Evolutionary conservation across 2,329 filamentous ascomycete genomes (phyloP), one percentile per base, ranked within the genome.

Genomic region (Arthroderma sp.): DNA sequence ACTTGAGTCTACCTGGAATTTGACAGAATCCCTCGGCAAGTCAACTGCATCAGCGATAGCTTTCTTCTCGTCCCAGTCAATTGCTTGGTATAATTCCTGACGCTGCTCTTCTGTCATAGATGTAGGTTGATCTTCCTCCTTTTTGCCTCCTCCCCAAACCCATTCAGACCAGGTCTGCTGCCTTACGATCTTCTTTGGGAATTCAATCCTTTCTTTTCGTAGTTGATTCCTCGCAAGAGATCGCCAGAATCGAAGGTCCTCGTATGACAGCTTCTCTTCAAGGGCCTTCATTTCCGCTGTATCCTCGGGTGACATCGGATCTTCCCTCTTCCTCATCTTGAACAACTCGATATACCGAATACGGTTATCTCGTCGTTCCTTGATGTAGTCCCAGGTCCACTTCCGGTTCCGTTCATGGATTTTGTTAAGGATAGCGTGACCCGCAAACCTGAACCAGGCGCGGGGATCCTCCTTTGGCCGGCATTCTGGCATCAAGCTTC

Each of bases 21-120:
- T 96, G 66, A 98, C 80, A 8, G 89, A 89, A 64, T 99, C 93
- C 56, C 88, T 83, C 0, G 94, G 94, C 33, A 90, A 78, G 64
- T 98, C 93, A 2, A 99, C 85, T 43, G 87, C 85, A 63, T 95
- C 90, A 0, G 89, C 80, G 39, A 98, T 79, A 1, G 87, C 88
- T 60, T 91, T 85, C 76, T 96, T 97, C 72, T 99, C 93, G 61
- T 98, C 88, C 85, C 91, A 99, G 66, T 97, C 93, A 65, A 99
- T 99, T 54, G 89, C 94, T 64, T 94, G 86, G 70, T 97, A 98
- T 8, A 99, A 80, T 72, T 98, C 91, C 69, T 97, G 90, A 43
- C 91, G 85, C 70, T 99, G 91, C 71, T 97, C 85, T 61, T 98
- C 93, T 0, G 88, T 94, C 79, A 98, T 95, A 59, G 89, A 82